Evolutionary conservation across 2,329 filamentous ascomycete genomes (phyloP), one percentile per base, ranked within the genome.

Genomic region (Allantophomopsis cytisporea): DNA sequence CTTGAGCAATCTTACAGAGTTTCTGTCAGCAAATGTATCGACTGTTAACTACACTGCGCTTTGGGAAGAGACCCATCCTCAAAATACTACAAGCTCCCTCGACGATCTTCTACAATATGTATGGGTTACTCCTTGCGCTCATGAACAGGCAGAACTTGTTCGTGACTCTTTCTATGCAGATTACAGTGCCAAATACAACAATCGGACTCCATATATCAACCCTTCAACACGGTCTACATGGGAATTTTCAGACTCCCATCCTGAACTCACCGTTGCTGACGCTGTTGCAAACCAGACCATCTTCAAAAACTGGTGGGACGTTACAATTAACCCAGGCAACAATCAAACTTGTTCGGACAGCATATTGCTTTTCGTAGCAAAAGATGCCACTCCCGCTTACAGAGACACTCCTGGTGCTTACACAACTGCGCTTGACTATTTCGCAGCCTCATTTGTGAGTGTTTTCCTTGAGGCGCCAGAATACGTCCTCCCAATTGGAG

Each of bases 251-350:
- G 56, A 58, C 30, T 54, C 57, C 1, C 51, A 58, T 2, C 55
- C 58, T 3, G 48, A 50, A 2, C 55, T 57, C 0, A 50, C 66
- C 1, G n/a, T n/a, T n/a, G 58, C 62, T 0, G 52, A 63, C 2
- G 71, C 64, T 3, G 53, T 68, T 5, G 48, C 55, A 5, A 70
- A 71, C 49, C 72, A 71, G 45, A 68, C 67, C 0, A 46, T 57
- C n/a, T 66, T 66, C 47, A 60, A 59, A 51, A 48, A 60, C 36
- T 65, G 62, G 58, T 68, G 71, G 49, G 64, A 64, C 36, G 52
- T 45, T 21, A 55, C 64, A 6, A 58, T 73, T 5, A 57, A 73
- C 15, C 48, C 58, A 1, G 50, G 60, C 0, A 58, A 63, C 14
- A 34, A 51, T 1, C 41, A 60, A 20, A 64, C 63, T 1, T 75